Conservation (phyloP, 352 stramenopile species). For the Nothophytophthora sp. region DNA sequence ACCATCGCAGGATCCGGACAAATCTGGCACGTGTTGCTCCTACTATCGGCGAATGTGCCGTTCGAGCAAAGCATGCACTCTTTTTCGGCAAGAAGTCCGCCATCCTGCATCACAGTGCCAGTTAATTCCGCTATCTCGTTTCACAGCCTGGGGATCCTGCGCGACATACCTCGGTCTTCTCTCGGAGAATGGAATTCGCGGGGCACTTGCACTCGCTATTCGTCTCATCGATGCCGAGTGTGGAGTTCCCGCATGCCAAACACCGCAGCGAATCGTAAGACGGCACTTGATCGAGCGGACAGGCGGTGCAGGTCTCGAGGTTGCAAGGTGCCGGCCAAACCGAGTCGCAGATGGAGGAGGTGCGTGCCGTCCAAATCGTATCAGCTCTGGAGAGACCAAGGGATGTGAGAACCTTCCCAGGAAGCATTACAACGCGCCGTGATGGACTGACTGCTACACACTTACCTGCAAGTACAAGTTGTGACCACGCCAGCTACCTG, state of each 20-base stretch:
- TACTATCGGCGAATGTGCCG: slow-evolving; percentile 34
- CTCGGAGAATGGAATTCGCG: slow-evolving; percentile 46
- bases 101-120: slow-evolving; percentile 32
- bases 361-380: slow-evolving; percentile 23
- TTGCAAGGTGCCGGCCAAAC: slow-evolving; percentile 72
- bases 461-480: slow-evolving; percentile 50
- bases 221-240: slow-evolving; percentile 32
- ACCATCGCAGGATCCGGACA: slow-evolving; percentile 86
- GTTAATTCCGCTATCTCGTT: too few species aligned
- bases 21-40: slow-evolving; percentile 48
- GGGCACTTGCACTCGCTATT: slow-evolving; percentile 54
- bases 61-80: slow-evolving; percentile 56
- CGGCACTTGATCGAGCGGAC: slow-evolving; percentile 35
- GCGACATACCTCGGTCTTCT: slow-evolving; percentile 43
- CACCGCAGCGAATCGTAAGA: slow-evolving; percentile 46
- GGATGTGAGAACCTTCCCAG: too few species aligned
- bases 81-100: slow-evolving; percentile 55
- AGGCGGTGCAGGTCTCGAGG: slow-evolving; percentile 39
- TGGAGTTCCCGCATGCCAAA: slow-evolving; percentile 65
- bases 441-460: too few species aligned
- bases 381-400: slow-evolving; percentile 11
- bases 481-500: slow-evolving; percentile 26
- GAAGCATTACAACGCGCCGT: too few species aligned
- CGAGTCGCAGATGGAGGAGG: slow-evolving; percentile 42
- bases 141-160: not conserved